Conservation (phyloP, 164 flowering plant genomes). For the Aristolochia californica region DNA sequence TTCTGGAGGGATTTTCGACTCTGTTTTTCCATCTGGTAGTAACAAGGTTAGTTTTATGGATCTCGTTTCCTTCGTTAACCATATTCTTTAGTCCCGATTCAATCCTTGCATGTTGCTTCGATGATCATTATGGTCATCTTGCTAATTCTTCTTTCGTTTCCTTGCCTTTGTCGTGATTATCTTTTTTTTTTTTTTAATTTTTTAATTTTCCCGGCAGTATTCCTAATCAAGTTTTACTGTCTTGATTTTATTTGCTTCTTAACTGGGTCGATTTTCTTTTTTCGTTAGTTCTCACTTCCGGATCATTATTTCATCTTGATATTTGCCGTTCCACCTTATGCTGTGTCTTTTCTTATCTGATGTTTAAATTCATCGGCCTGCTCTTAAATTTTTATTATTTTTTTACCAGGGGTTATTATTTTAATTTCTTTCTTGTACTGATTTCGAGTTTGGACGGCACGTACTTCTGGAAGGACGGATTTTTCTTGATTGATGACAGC, state of each 20-base stretch:
- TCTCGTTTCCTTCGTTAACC: neutral
- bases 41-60: neutral
- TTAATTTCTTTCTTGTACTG: neutral
- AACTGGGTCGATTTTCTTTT: no score
- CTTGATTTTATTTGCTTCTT: no score
- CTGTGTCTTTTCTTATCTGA: no score
- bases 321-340: no score
- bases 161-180: neutral
- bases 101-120: neutral
- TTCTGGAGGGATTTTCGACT: slow-evolving; percentile 1
- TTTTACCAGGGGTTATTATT: no score
- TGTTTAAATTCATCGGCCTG: no score
- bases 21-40: slow-evolving; percentile 1
- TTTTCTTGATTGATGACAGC: neutral
- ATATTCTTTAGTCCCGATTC: neutral
- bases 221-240: no score
- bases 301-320: no score
- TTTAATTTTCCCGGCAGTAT: no score
- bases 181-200: neutral
- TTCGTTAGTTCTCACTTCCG: no score
- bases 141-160: neutral
- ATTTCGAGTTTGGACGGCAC: neutral
- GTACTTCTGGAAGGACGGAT: neutral
- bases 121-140: neutral
- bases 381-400: no score